phyloP scores from a whole-genome alignment of 129 eudicot species.

The Glebionis coronaria region DNA sequence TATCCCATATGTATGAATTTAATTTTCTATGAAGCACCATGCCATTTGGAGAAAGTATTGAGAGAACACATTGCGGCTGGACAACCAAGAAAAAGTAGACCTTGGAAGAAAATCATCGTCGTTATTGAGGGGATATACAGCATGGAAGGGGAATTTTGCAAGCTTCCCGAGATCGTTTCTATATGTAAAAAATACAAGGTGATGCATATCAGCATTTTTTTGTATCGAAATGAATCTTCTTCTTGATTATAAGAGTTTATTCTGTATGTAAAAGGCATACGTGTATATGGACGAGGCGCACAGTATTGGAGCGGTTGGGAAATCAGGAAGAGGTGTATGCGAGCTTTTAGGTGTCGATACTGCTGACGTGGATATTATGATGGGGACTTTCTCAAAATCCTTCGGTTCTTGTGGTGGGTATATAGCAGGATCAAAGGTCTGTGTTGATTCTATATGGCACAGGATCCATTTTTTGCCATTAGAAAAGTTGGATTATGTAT shows the following conservation, averaged over 20 bases:
- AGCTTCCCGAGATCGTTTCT: constrained; percentile 89
- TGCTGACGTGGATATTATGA: constrained; percentile 91
- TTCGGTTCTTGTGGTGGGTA: constrained; percentile 99
- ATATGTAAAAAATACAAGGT: constrained; percentile 97
- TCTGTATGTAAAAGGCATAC: constrained; percentile 56
- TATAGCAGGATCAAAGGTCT: constrained; percentile 85
- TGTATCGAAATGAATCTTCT: neutral
- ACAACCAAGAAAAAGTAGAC: constrained; percentile 96
- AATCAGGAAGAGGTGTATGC: constrained; percentile 93
- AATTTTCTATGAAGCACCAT: constrained; percentile 47
- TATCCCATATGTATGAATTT: neutral
- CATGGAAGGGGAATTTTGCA: constrained; percentile 99
- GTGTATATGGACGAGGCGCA: constrained; percentile 97
- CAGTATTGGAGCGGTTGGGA: constrained; percentile 97
- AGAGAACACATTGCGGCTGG: constrained; percentile 95
- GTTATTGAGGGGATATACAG: constrained; percentile 97
- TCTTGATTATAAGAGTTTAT: neutral
- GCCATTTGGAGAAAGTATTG: constrained; percentile 85
- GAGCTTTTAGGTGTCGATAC: constrained; percentile 97
- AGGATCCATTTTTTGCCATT: too few relatives aligned
- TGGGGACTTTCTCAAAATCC: constrained; percentile 98
- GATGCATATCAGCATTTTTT: constrained; percentile 2
- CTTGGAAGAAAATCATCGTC: constrained; percentile 92
- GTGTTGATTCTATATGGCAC: neutral
- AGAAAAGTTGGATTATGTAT: neutral